Conservation (phyloP, 2,329 filamentous ascomycete genomes). For the Thelonectria discophora region DNA sequence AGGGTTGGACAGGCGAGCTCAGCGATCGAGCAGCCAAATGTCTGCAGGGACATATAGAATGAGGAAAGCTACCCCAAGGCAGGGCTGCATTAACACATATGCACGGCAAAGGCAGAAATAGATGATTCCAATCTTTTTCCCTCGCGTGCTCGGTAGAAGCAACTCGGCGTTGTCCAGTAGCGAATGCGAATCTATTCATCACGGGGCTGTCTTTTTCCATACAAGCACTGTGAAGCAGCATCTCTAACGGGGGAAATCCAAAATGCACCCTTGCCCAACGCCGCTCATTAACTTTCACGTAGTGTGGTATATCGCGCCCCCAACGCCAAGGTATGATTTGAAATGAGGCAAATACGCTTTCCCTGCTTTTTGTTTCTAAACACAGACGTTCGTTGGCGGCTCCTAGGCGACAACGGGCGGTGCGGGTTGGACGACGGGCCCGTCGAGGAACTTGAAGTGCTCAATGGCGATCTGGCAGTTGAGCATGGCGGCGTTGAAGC, state of each 20-base stretch:
- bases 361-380: neutral
- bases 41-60: conserved; percentile 18
- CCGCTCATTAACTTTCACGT: conserved; percentile 23
- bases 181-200: conserved; percentile 11
- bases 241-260: conserved; percentile 20
- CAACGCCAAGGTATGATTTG: conserved; percentile 33
- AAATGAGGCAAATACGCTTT: conserved; percentile 10
- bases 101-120: conserved; percentile 19
- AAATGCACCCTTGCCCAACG: conserved; percentile 18
- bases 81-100: conserved; percentile 3
- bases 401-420: conserved; percentile 9
- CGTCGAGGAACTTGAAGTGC: conserved; percentile 77
- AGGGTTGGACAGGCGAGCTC: conserved; percentile 15
- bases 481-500: conserved; percentile 88
- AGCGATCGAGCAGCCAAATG: conserved; percentile 9
- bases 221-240: conserved; percentile 18
- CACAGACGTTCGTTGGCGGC: neutral
- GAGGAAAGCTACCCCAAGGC: conserved; percentile 2
- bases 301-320: conserved; percentile 41
- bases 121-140: conserved; percentile 5
- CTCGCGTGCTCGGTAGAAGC: neutral
- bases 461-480: conserved; percentile 89
- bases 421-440: conserved; percentile 44
- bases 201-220: conserved; percentile 11
- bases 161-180: neutral